Percentiles rank a stretch among this genome's conserved stretches.
These are phyloP conservation scores for Yamadazyma dushanensis DNA, from an alignment of 1,139 yeast species.

Conservation along the genomic window DNA sequence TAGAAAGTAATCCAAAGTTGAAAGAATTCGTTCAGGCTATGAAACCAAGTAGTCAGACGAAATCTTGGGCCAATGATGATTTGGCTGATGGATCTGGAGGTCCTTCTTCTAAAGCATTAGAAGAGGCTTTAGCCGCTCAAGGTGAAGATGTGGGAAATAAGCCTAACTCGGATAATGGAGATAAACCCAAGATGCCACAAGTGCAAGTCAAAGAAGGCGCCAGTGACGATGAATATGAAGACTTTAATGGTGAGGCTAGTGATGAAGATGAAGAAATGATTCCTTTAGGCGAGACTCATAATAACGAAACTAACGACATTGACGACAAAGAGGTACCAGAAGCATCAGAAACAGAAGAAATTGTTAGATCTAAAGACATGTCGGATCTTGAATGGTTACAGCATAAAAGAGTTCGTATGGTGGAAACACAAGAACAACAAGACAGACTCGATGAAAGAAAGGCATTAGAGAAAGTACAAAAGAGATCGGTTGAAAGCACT, in stretches of 20 bases:
- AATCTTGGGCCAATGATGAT: constrained; percentile 78
- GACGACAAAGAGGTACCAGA: constrained; percentile 19
- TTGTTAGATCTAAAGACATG: constrained; percentile 53
- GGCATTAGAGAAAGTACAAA: constrained; percentile 17
- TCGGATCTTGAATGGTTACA: constrained; percentile 91
- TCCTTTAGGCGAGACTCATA: constrained; percentile 16
- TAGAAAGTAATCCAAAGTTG: constrained; percentile 65
- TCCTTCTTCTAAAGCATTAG: constrained; percentile 44
- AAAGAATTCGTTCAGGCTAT: constrained; percentile 81
- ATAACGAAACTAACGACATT: constrained; percentile 22
- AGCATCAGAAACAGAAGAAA: constrained; percentile 14
- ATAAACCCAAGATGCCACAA: constrained; percentile 40
- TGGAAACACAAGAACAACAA: constrained; percentile 42
- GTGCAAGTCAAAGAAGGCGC: constrained; percentile 41
- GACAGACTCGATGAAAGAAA: constrained; percentile 34
- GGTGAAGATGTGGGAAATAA: constrained; percentile 17
- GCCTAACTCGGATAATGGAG: constrained; percentile 30
- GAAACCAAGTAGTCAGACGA: constrained; percentile 66
- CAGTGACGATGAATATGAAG: constrained; percentile 71
- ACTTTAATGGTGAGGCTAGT: constrained; percentile 40
- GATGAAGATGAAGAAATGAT: constrained; percentile 20
- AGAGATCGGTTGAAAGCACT: constrained; percentile 10
- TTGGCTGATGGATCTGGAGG: constrained; percentile 55
- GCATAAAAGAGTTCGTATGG: constrained; percentile 72
- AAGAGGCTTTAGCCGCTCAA: constrained; percentile 33